Evolutionary conservation across 371 early-diverging fungal species (phyloP), one percentile per base, ranked within the genome.

Genomic region (Zychaea mexicana): DNA sequence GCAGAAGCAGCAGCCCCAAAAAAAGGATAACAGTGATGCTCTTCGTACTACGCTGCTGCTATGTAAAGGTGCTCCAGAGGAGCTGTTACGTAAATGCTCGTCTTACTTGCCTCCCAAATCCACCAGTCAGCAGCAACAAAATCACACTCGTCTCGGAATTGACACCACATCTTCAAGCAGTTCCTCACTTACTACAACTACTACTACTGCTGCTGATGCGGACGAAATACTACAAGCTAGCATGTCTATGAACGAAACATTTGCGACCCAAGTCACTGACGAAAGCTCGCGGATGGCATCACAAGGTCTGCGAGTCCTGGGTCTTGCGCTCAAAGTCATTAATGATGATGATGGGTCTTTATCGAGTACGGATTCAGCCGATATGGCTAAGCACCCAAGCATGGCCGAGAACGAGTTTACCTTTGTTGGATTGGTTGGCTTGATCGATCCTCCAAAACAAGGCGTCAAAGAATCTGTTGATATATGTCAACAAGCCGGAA

Each of bases 21-120:
- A 42, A 17, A 42, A 12, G 13, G 5, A 42, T 42, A 42, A 42
- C 36, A 15, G 36, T 36, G 15, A 15, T 36, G 15, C 36, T 15
- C 8, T 36, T 36, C 64, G 68, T 3, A 61, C 73, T 21, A 64
- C 75, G 19, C 77, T 87, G 55, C 72, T 95, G 22, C 71, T 94
- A 1, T 89, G 84, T 58, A 97, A 97, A 71, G 97, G 97, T 42
- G 96, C 96, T 0, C 95, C 96, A 8, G 97, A 97, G 72, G 90
- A 89, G 55, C 76, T 96, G 4, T 70, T 96, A 27, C 74, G 73
- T 21, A 87, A 88, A 21, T 94, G 93, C 65, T 73, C 84, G 30
- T 72, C 69, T 32, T 88, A 85, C 69, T 68, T 92, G 10, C 30
- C 46, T 22, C 79, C 86, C 0, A 38, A 62, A 9, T 10, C 47